These are phyloP conservation scores for Asterionellopsis glacialis DNA, from an alignment of 108 stramenopile genomes.

Conservation along the genomic window DNA sequence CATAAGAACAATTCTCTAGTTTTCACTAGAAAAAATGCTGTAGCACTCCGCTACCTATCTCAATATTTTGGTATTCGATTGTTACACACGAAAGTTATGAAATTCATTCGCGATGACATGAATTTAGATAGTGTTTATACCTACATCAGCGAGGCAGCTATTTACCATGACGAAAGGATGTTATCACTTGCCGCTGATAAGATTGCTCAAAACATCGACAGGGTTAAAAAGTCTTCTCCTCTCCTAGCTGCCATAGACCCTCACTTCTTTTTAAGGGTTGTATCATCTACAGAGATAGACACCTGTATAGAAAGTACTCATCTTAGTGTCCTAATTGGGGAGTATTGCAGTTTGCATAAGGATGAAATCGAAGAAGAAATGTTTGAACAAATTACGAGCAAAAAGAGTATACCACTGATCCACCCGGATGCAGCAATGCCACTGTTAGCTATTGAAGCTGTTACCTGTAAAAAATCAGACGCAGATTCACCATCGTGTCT, in stretches of 20 bases:
- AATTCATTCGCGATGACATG: conserved; percentile 34
- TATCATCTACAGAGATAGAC: conserved; percentile 23
- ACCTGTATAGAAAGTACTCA: conserved; percentile 12
- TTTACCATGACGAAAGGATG: conserved; percentile 25
- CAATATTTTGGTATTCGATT: conserved; percentile 31
- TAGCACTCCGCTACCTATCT: conserved; percentile 34
- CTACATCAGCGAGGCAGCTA: conserved; percentile 21
- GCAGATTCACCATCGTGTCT: conserved; percentile 9
- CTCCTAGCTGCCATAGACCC: conserved; percentile 18
- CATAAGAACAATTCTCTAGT: conserved; percentile 12
- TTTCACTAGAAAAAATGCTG: conserved; percentile 11
- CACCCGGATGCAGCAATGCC: conserved; percentile 20
- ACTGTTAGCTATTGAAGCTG: conserved; percentile 17
- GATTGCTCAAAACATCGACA: conserved; percentile 11
- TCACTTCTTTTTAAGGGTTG: conserved; percentile 21
- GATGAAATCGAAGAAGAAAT: conserved; percentile 19
- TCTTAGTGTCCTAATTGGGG: conserved; percentile 24
- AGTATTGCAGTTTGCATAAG: conserved; percentile 19
- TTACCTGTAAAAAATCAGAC: conserved; percentile 6
- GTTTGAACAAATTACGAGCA: conserved; percentile 14
- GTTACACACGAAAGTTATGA: conserved; percentile 31
- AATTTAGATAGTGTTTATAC: conserved; percentile 19
- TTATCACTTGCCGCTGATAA: conserved; percentile 8
- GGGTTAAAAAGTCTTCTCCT: conserved; percentile 9
- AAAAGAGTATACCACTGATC: conserved; percentile 7